These are phyloP conservation scores for Cladosporium sp. DNA, from an alignment of 2,329 filamentous ascomycete genomes.

Conservation along the genomic window DNA sequence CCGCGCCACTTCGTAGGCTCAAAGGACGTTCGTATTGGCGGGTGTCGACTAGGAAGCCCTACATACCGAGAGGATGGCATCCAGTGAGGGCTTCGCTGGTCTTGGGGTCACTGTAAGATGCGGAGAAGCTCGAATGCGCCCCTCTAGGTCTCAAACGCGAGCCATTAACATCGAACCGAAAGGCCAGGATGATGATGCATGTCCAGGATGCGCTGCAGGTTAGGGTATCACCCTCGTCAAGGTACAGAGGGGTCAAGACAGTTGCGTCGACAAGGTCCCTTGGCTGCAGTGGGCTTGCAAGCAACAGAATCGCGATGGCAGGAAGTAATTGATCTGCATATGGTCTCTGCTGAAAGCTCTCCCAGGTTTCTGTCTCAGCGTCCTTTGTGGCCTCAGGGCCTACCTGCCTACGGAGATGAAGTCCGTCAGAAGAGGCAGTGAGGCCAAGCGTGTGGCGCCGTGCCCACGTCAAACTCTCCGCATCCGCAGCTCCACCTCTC, in stretches of 20 bases:
- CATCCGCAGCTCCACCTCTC: constrained; percentile 1
- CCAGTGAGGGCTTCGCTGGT: not conserved
- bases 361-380: too few relatives aligned
- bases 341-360: not conserved
- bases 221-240: not conserved
- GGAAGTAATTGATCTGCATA: not conserved
- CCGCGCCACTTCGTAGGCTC: not conserved
- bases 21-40: not conserved
- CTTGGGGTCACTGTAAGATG: constrained; percentile 5
- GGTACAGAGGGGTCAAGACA: not conserved
- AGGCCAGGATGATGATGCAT: not conserved
- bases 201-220: not conserved
- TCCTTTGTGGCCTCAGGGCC: too few relatives aligned
- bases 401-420: constrained; percentile 1
- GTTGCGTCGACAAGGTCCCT: not conserved
- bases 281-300: not conserved
- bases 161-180: not conserved
- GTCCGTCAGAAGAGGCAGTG: not conserved
- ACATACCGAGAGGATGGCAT: not conserved
- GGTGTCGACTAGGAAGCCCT: not conserved
- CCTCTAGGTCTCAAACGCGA: not conserved
- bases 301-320: not conserved
- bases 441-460: constrained; percentile 5
- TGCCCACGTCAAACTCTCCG: not conserved
- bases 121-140: constrained; percentile 4